A percentile compares a stretch with the other conserved stretches of the same genome.
These are phyloP conservation scores for Cryptosporidium muris DNA, from an alignment of 169 alveolate species.

Conservation along the genomic window DNA sequence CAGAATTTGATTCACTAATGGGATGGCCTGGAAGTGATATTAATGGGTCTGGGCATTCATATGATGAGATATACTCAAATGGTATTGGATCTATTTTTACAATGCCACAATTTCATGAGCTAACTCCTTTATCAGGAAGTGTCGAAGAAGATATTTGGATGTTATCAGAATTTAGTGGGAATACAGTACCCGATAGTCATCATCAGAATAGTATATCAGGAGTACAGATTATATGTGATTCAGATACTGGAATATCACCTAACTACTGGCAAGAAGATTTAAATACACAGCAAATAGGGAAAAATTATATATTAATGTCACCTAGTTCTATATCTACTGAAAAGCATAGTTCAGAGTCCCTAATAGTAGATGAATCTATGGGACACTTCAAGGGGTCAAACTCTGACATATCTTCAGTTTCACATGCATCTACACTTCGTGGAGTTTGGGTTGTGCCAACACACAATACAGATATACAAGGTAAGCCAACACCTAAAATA, in stretches of 20 bases:
- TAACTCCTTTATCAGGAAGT: constrained; percentile 3
- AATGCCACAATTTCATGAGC: constrained; percentile 35
- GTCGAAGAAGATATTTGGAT: constrained; percentile 54
- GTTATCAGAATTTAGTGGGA: constrained; percentile 12
- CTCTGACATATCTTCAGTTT: constrained; percentile 38
- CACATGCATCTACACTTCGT: constrained; percentile 39
- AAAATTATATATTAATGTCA: neutral
- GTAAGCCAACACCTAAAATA: neutral
- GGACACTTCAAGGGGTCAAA: neutral
- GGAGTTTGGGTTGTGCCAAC: constrained; percentile 65
- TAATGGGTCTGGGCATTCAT: neutral
- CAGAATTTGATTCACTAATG: constrained; percentile 16
- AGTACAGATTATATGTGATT: neutral
- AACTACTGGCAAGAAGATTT: constrained; percentile 8
- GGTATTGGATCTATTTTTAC: constrained; percentile 26
- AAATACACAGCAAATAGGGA: neutral
- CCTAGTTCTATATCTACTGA: neutral
- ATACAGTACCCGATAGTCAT: neutral
- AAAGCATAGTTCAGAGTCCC: constrained; percentile 1
- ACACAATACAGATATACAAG: neutral
- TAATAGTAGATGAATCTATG: constrained; percentile 7
- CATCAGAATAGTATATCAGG: neutral
- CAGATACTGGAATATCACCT: neutral
- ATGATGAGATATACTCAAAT: constrained; percentile 18
- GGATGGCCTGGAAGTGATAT: constrained; percentile 17